phyloP scores from a whole-genome alignment of 1,139 yeast species.

The Pichia sp. region DNA sequence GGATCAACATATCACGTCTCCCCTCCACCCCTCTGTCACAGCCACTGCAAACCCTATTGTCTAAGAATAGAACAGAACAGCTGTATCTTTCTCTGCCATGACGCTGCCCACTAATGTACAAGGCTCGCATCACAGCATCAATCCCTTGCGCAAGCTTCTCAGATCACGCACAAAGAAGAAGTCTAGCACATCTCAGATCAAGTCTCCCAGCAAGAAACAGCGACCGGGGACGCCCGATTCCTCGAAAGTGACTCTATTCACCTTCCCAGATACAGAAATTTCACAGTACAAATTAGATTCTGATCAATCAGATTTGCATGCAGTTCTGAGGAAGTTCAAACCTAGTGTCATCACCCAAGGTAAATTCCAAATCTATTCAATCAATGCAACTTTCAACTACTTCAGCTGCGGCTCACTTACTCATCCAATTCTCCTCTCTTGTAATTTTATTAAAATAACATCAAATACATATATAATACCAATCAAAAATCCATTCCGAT shows the following conservation, averaged over 20 bases:
- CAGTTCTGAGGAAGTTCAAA: slow-evolving; percentile 1
- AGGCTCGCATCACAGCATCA: background rate
- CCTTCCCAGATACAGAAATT: background rate
- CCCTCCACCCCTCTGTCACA: too few relatives aligned
- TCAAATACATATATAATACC: slow-evolving; percentile 54
- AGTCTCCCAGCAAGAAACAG: background rate
- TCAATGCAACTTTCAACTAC: slow-evolving; percentile 34
- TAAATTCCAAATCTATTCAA: slow-evolving; percentile 55
- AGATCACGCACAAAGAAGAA: background rate
- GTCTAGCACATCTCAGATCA: too few relatives aligned
- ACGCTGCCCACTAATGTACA: background rate
- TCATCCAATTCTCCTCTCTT: slow-evolving; percentile 59
- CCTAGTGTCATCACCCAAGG: slow-evolving; percentile 51
- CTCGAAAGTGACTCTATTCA: background rate
- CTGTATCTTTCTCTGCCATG: too few relatives aligned
- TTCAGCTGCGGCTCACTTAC: slow-evolving; percentile 51
- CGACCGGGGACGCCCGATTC: background rate
- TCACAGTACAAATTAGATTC: background rate
- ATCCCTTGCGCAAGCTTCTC: background rate
- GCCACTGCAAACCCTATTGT: too few relatives aligned
- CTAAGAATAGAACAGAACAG: too few relatives aligned
- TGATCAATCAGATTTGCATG: background rate
- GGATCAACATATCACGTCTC: too few relatives aligned
- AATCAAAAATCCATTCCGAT: slow-evolving; percentile 62
- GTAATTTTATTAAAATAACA: slow-evolving; percentile 49